Base-by-base conservation (phyloP, 305 asterid genomes). In the Lippia alba region DNA sequence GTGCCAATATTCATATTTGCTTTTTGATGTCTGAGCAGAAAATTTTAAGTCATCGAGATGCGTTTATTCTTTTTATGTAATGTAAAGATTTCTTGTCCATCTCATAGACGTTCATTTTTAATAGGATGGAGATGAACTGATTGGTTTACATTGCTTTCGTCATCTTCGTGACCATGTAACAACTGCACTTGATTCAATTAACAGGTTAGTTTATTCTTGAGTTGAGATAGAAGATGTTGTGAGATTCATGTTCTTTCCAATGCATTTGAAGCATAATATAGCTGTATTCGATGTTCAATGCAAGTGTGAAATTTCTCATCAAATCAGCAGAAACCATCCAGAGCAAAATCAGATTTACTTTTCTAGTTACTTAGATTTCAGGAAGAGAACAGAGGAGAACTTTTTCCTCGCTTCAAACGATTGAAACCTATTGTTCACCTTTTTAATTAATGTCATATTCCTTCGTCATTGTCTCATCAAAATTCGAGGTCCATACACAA, bases 61-160 rank as follows among this genome's bases (percentile, higher is more conserved):
- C 66, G 5, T 51, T 40, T 64, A 2, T 59, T 32, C 71, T 32
- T 34, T 49, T 46, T 18, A 1, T 54, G 17, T 61, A 11, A 54
- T 24, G 34, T 50, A 15, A 7, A 9, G 8, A 32, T 48, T 39
- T 14, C 10, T 78, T 61, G 32, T 33, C 64, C 68, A 53, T 72
- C 70, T 57, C 57, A 71, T 58, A 34, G 70, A 59, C 40, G 41
- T 71, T 49, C 49, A 24, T 55, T 59, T 79, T 77, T 59, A 58
- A 68, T 81, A 94, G 99, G 96, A 82, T 48, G 96, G 96, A 67
- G 98, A 92, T 76, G 98, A 90, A 81, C 78, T 95, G 84, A 88
- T 91, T 79, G 99, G 99, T 74, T 74, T 95, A 74, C 98, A 92
- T 86, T 95, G 99, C 84, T 95, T 92, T 83, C 98, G 96, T 59